A percentile compares a stretch with the other conserved stretches of the same genome.
Evolutionary conservation across 2,329 filamentous ascomycete species (phyloP).

Genomic region (Exophiala oligosperma): DNA sequence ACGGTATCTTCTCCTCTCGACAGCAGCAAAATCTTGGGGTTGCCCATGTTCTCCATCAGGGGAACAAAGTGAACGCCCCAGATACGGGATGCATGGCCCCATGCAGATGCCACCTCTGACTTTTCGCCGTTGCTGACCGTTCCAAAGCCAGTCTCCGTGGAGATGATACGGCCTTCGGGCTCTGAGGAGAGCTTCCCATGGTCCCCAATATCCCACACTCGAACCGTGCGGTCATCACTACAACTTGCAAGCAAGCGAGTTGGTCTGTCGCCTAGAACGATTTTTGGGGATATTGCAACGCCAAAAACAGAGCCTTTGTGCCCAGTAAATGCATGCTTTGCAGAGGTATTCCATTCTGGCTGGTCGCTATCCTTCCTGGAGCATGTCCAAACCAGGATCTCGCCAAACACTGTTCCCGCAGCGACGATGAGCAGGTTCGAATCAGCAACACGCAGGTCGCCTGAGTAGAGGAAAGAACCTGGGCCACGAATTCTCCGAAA

Average conservation of each 20-base stretch:
- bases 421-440: slow-evolving; percentile 68
- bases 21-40: slow-evolving; percentile 53
- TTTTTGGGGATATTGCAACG: slow-evolving; percentile 69
- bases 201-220: slow-evolving; percentile 80
- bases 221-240: slow-evolving; percentile 88
- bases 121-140: slow-evolving; percentile 37
- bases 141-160: slow-evolving; percentile 65
- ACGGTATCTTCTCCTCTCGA: slow-evolving; percentile 87
- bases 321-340: slow-evolving; percentile 60
- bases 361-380: slow-evolving; percentile 30
- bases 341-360: slow-evolving; percentile 35
- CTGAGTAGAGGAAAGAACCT: slow-evolving; percentile 84
- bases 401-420: slow-evolving; percentile 90
- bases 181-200: slow-evolving; percentile 38
- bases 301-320: slow-evolving; percentile 96
- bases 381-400: slow-evolving; percentile 87
- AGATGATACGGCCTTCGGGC: slow-evolving; percentile 6
- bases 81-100: slow-evolving; percentile 86
- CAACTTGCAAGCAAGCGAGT: slow-evolving; percentile 79
- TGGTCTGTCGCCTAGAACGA: slow-evolving; percentile 41
- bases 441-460: slow-evolving; percentile 66
- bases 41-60: slow-evolving; percentile 26
- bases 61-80: slow-evolving; percentile 76
- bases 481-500: slow-evolving; percentile 53
- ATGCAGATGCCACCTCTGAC: slow-evolving; percentile 60